These are phyloP conservation scores for Emericellopsis terricola DNA, from an alignment of 495 filamentous ascomycete genomes.

Conservation along the genomic window DNA sequence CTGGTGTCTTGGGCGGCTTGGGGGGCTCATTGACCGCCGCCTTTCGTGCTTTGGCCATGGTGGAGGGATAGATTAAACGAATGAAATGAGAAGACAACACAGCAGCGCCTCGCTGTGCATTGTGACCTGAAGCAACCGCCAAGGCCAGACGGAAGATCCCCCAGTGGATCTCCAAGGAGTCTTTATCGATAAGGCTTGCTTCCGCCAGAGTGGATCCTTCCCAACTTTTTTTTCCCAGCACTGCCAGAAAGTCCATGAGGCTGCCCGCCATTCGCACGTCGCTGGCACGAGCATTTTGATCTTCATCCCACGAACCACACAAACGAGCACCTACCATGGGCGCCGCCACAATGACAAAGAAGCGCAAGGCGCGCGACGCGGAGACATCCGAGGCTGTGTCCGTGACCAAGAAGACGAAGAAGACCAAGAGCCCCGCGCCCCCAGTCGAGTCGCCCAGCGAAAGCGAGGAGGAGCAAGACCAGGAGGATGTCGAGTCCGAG, in stretches of 20 bases:
- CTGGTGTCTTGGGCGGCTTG: too few species aligned
- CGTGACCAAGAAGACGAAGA: conserved; percentile 11
- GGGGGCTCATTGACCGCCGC: too few species aligned
- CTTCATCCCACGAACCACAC: not conserved
- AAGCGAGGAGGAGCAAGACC: conserved; percentile 10
- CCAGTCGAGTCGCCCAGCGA: conserved; percentile 6
- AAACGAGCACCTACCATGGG: conserved; percentile 1
- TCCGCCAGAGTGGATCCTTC: not conserved
- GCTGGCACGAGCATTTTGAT: too few species aligned
- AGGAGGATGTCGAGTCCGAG: conserved; percentile 9
- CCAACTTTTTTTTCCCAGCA: conserved; percentile 4
- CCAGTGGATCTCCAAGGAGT: too few species aligned
- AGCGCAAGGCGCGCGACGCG: conserved; percentile 26
- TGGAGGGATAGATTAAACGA: too few species aligned
- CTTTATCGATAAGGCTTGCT: not conserved
- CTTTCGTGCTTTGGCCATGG: too few species aligned
- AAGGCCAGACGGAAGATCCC: too few species aligned
- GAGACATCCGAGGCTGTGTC: conserved; percentile 11
- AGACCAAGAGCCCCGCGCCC: conserved; percentile 11
- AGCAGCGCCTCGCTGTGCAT: too few species aligned
- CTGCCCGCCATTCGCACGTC: too few species aligned
- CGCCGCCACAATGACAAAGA: conserved; percentile 22
- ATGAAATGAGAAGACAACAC: too few species aligned
- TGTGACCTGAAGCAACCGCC: too few species aligned
- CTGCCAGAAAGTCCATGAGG: too few species aligned